A percentile compares a stretch with the other conserved stretches of the same genome.
Conservation (phyloP, 768 basidiomycete genomes). For the Xerocomus potaroensis region DNA sequence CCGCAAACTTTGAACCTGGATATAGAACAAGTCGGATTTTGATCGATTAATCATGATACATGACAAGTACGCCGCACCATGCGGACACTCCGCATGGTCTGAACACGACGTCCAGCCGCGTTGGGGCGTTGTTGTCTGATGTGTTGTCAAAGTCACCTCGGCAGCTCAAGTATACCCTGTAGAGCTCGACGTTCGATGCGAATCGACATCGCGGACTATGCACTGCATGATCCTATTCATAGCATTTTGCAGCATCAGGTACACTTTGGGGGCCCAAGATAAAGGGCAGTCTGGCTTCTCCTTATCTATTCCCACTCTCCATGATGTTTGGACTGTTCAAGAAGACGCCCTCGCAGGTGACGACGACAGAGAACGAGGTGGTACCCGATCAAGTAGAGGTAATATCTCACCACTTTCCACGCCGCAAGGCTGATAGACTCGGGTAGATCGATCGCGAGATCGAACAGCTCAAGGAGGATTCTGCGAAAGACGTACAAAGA, state of each 20-base stretch:
- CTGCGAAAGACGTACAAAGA: constrained; percentile 18
- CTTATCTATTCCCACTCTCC: neutral
- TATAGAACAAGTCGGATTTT: neutral
- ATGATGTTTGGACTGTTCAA: constrained; percentile 1
- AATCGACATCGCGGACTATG: neutral
- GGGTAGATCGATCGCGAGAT: constrained; percentile 22
- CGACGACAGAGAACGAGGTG: neutral
- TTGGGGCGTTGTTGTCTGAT: neutral
- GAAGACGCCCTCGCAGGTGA: neutral
- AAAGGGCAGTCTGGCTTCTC: neutral
- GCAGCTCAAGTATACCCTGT: neutral
- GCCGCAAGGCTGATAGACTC: neutral
- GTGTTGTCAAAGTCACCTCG: neutral
- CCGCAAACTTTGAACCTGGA: neutral
- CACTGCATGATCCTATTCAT: neutral
- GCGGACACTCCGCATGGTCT: neutral
- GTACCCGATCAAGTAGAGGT: constrained; percentile 15
- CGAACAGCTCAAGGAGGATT: constrained; percentile 18
- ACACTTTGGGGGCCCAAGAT: neutral
- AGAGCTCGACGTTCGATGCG: neutral
- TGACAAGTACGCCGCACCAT: neutral
- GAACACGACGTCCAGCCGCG: neutral
- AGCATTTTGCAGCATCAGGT: neutral
- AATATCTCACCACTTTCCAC: neutral
- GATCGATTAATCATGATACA: neutral